Conservation (phyloP, 2,329 filamentous ascomycete species). For the Fusarium graminum region DNA sequence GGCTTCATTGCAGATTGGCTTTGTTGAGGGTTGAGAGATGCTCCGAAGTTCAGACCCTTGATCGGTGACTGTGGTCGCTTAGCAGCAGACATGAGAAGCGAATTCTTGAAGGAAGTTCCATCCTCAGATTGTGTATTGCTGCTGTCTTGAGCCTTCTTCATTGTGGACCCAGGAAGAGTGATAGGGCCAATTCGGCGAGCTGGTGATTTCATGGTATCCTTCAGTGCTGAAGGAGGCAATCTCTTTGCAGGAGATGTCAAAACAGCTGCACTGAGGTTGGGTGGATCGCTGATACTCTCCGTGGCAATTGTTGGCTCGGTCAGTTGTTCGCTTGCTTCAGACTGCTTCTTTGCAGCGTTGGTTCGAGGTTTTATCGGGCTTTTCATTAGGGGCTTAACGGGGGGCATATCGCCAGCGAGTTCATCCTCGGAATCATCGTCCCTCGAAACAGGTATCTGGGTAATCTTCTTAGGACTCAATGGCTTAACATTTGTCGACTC, state of each 20-base stretch:
- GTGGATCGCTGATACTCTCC: slow-evolving; percentile 51
- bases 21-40: slow-evolving; percentile 48
- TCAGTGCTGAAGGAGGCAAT: slow-evolving; percentile 64
- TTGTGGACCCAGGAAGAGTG: slow-evolving; percentile 52
- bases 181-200: slow-evolving; percentile 60
- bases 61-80: slow-evolving; percentile 63
- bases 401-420: slow-evolving; percentile 65
- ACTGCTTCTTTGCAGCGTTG: slow-evolving; percentile 28
- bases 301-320: slow-evolving; percentile 47
- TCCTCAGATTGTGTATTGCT: slow-evolving; percentile 31
- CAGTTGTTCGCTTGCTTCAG: slow-evolving; percentile 30
- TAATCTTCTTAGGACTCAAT: slow-evolving; percentile 74
- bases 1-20: slow-evolving; percentile 58
- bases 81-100: slow-evolving; percentile 64
- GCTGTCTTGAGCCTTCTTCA: slow-evolving; percentile 45
- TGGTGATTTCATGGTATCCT: slow-evolving; percentile 68
- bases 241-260: slow-evolving; percentile 70
- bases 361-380: slow-evolving; percentile 66
- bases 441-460: slow-evolving; percentile 64
- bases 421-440: slow-evolving; percentile 72
- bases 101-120: slow-evolving; percentile 57
- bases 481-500: slow-evolving; percentile 61
- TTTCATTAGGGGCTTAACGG: slow-evolving; percentile 66
- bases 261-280: slow-evolving; percentile 55
- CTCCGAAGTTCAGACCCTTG: slow-evolving; percentile 53